A percentile compares a stretch with the other conserved stretches of the same genome.
phyloP scores from a whole-genome alignment of 352 stramenopile species.

The Thraustochytrium sp. region DNA sequence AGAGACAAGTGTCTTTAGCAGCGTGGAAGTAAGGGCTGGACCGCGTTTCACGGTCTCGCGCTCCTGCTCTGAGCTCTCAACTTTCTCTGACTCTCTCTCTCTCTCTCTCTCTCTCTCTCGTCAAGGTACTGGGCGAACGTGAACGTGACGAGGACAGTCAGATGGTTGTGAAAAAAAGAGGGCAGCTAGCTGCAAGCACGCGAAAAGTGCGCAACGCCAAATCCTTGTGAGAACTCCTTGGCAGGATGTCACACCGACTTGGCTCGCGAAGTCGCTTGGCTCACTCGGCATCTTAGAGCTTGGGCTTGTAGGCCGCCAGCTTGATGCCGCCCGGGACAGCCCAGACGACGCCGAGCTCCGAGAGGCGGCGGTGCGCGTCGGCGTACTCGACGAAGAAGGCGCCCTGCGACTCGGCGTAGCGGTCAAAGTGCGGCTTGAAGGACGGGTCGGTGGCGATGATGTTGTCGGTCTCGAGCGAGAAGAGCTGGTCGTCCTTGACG shows the following conservation, averaged over 20 bases:
- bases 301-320: background rate
- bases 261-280: no score
- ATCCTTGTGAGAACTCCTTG: no score
- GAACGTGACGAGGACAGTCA: no score
- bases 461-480: constrained; percentile 54
- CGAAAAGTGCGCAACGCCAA: no score
- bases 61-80: background rate
- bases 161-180: no score
- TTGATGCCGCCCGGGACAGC: constrained; percentile 36
- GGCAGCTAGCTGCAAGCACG: no score
- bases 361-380: constrained; percentile 51
- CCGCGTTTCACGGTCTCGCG: no score
- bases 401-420: constrained; percentile 53
- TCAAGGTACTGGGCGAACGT: background rate
- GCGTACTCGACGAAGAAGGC: constrained; percentile 51
- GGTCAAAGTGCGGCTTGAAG: constrained; percentile 52
- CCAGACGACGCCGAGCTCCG: constrained; percentile 51
- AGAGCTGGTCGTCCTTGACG: constrained; percentile 47
- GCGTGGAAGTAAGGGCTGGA: no score
- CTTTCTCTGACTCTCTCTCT: background rate
- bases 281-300: background rate
- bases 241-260: no score
- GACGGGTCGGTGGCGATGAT: constrained; percentile 50
- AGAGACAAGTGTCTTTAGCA: no score
- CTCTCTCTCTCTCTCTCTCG: background rate